Evolutionary conservation across 345 rosid genomes (phyloP), one percentile per base, ranked within the genome.

Genomic region (Chamaenerion angustifolium): DNA sequence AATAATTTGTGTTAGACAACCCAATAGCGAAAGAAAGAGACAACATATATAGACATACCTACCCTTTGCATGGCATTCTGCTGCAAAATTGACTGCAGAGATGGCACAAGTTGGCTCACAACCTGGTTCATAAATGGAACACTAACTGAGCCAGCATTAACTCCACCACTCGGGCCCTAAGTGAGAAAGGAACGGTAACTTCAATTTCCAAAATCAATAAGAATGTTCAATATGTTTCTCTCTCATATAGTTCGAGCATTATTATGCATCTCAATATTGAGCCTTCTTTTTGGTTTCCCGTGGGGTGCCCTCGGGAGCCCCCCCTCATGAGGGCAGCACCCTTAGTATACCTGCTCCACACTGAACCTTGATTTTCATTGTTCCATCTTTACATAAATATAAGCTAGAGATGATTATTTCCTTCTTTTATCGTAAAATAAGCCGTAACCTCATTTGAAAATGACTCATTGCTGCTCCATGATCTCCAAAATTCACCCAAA

Each of bases 51-150:
- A 56, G 18, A 46, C 46, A 25, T 7, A 7, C 27, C 25, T 75
- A 92, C 98, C 80, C 89, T 73, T 63, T 92, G 98, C 63, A 66
- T 43, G 55, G 70, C 43, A 63, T 84, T 92, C 75, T 82, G 93
- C 74, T 80, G 95, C 79, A 92, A 71, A 61, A 92, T 76, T 65
- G 57, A 71, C 57, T 82, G 96, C 64, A 92, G 62, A 56, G 96
- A 75, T 45, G 93, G 82, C 59, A 92, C 76, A 58, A 83, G 63
- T 16, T 76, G 46, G 51, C 73, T 63, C 12, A 78, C 60, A 4
- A 76, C 49, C 17, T 71, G 54, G 60, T 72, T 78, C 63, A 73
- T 64, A 52, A 77, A 45, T 53, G 70, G 65, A 41, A 78, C 60
- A 71, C 68, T 67, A 65, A 69, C 65, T 61, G 79, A 58, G 27